Conservation (phyloP, 2,329 filamentous ascomycete genomes). For the Hypoxylon sp. region DNA sequence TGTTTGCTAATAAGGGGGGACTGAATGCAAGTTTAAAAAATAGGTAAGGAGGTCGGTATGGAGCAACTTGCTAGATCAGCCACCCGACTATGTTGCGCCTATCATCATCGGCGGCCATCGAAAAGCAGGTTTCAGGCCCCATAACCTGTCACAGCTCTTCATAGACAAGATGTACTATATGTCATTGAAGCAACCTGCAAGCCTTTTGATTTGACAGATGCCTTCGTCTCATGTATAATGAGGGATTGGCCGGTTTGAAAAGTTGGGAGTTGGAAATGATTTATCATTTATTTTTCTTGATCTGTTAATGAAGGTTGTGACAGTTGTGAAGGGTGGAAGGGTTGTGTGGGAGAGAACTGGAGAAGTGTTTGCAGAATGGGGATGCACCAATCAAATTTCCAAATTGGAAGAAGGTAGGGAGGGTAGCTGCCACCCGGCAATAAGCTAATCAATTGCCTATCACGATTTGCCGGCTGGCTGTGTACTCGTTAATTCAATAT, state of each 20-base stretch:
- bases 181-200: conserved; percentile 13
- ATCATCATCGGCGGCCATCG: conserved; percentile 3
- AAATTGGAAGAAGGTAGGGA: background rate
- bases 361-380: background rate
- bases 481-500: conserved; percentile 14
- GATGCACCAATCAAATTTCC: background rate
- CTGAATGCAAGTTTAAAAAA: background rate
- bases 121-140: conserved; percentile 3
- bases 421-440: conserved; percentile 3
- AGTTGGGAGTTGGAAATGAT: conserved; percentile 28
- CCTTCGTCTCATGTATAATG: background rate
- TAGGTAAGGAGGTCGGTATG: conserved; percentile 6
- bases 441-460: background rate
- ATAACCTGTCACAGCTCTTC: conserved; percentile 11
- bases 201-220: conserved; percentile 12
- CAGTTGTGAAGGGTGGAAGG: too few relatives aligned
- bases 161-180: conserved; percentile 15
- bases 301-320: conserved; percentile 14
- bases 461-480: conserved; percentile 1
- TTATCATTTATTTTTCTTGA: conserved; percentile 35
- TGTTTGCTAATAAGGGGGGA: background rate
- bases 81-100: conserved; percentile 2
- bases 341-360: too few relatives aligned
- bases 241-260: conserved; percentile 12
- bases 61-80: conserved; percentile 3